Conservation (phyloP, 1,284 basidiomycete genomes). For the Ceratobasidium sp. region DNA sequence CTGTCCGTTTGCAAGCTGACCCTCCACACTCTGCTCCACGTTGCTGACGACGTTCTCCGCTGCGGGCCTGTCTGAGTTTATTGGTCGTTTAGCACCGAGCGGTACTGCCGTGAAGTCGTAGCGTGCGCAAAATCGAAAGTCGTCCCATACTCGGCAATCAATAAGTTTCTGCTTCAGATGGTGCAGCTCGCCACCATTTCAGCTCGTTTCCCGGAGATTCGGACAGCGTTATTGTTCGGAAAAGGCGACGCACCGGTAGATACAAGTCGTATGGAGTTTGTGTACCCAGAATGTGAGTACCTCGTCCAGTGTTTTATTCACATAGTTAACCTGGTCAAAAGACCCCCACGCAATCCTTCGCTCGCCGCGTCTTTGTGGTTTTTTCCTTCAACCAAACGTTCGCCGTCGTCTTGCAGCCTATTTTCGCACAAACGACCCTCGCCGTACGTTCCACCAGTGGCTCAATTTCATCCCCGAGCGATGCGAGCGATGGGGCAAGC, state of each 20-base stretch:
- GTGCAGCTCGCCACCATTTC: neutral
- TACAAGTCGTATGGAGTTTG: neutral
- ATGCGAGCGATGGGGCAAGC: constrained; percentile 16
- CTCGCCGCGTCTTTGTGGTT: neutral
- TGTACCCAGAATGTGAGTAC: neutral
- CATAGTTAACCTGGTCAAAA: neutral
- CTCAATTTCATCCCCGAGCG: neutral
- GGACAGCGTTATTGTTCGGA: constrained; percentile 4
- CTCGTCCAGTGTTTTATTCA: neutral
- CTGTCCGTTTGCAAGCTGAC: constrained; percentile 57
- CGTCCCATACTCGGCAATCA: neutral
- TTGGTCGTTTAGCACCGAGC: constrained; percentile 61
- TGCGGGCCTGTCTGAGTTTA: constrained; percentile 61
- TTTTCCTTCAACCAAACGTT: neutral
- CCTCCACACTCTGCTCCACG: constrained; percentile 61
- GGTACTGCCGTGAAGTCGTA: constrained; percentile 51
- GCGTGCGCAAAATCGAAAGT: neutral
- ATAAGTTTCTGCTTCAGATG: neutral
- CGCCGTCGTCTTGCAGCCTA: neutral
- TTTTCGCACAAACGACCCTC: constrained; percentile 9
- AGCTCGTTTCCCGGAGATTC: neutral
- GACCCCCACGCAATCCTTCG: constrained; percentile 8
- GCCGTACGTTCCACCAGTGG: constrained; percentile 10
- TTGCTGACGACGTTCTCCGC: constrained; percentile 56
- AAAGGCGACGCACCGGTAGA: constrained; percentile 2